phyloP scores from a whole-genome alignment of 2,329 filamentous ascomycete genomes.

The Penicillium psychrosexuale region DNA sequence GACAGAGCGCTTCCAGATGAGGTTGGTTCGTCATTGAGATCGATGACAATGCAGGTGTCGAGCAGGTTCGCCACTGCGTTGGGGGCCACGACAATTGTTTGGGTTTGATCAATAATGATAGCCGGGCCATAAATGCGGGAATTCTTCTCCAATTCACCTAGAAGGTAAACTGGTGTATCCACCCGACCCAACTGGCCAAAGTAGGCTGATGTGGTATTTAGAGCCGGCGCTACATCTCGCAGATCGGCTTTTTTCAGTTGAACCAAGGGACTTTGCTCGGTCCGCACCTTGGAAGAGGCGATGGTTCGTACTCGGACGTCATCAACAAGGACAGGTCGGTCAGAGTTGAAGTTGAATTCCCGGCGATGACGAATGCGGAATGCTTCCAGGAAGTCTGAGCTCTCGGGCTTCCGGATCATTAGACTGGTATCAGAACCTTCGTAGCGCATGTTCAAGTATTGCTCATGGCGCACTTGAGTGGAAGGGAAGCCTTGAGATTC shows the following conservation, averaged over 20 bases:
- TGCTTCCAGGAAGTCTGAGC: constrained; percentile 76
- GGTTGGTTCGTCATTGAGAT: constrained; percentile 61
- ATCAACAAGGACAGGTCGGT: constrained; percentile 82
- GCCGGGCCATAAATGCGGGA: constrained; percentile 61
- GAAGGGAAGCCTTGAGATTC: constrained; percentile 44
- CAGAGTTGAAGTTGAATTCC: constrained; percentile 86
- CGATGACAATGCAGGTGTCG: constrained; percentile 84
- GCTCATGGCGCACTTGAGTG: constrained; percentile 42
- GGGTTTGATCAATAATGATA: constrained; percentile 68
- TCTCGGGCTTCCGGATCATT: constrained; percentile 57
- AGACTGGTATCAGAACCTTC: constrained; percentile 51
- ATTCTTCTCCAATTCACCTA: constrained; percentile 34
- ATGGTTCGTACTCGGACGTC: constrained; percentile 86
- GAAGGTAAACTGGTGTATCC: constrained; percentile 37
- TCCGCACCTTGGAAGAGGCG: constrained; percentile 61
- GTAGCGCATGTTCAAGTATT: constrained; percentile 50
- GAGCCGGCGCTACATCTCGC: constrained; percentile 59
- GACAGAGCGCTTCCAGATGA: constrained; percentile 15
- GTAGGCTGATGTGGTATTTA: constrained; percentile 44
- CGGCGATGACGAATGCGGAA: constrained; percentile 84
- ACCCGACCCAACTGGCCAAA: constrained; percentile 32
- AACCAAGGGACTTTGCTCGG: constrained; percentile 63
- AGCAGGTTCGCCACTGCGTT: constrained; percentile 72
- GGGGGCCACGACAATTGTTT: constrained; percentile 88
- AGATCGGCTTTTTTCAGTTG: constrained; percentile 53